These are phyloP conservation scores for Trichoderma sp. DNA, from an alignment of 2,329 filamentous ascomycete genomes.

Conservation along the genomic window DNA sequence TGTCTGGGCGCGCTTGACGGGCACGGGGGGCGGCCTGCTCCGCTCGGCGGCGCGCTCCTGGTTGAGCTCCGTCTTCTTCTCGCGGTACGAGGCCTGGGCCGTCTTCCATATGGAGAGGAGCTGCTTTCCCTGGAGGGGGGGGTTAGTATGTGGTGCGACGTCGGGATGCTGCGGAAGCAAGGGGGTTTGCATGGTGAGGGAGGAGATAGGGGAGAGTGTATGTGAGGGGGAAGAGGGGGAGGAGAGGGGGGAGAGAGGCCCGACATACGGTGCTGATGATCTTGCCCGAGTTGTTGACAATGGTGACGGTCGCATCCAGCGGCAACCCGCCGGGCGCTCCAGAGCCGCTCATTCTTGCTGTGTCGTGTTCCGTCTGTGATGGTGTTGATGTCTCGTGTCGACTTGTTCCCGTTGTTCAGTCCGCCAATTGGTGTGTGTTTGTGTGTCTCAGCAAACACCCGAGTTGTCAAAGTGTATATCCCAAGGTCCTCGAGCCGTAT, in stretches of 20 bases:
- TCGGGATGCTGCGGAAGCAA: slow-evolving; percentile 25
- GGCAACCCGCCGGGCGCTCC: slow-evolving; percentile 39
- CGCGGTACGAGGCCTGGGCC: slow-evolving; percentile 82
- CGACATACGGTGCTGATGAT: slow-evolving; percentile 79
- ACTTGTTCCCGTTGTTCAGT: neutral
- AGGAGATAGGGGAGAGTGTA: neutral
- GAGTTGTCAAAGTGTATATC: no score
- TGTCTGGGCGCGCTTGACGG: slow-evolving; percentile 26
- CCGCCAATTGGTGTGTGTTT: neutral
- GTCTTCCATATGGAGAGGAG: slow-evolving; percentile 90
- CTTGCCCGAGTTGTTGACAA: slow-evolving; percentile 89
- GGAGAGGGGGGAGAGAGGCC: neutral
- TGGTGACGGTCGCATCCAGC: slow-evolving; percentile 74
- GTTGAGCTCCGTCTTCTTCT: slow-evolving; percentile 81
- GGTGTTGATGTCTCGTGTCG: neutral
- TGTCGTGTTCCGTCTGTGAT: neutral
- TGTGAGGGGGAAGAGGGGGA: neutral
- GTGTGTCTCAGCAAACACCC: neutral
- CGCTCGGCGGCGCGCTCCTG: slow-evolving; percentile 51
- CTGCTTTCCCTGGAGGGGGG: slow-evolving; percentile 73
- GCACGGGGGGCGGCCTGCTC: slow-evolving; percentile 6
- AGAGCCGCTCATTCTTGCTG: slow-evolving; percentile 9
- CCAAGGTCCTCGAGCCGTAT: no score
- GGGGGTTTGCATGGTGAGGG: neutral
- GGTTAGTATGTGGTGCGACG: slow-evolving; percentile 16